Percentiles rank a stretch among this genome's conserved stretches.
Evolutionary conservation across 2,329 filamentous ascomycete species (phyloP).

Genomic region (Trichoderma hamatum): DNA sequence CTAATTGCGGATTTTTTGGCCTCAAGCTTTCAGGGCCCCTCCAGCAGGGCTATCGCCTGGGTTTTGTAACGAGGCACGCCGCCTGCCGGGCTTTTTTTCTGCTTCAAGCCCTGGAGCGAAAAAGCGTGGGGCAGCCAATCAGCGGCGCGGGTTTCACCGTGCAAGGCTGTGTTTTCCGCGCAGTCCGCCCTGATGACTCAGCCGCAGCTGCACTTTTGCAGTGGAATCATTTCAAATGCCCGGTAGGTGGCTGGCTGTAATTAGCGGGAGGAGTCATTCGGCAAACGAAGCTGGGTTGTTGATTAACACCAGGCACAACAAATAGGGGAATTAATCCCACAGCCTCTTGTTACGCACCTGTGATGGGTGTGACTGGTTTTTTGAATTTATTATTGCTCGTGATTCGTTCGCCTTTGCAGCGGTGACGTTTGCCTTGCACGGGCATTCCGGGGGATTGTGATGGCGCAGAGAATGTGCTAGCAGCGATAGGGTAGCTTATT

Average conservation of each 20-base stretch:
- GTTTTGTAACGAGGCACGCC: slow-evolving; percentile 20
- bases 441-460: not conserved
- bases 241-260: not conserved
- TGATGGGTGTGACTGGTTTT: not conserved
- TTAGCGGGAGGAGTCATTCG: slow-evolving; percentile 9
- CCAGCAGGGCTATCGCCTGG: not conserved
- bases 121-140: not conserved
- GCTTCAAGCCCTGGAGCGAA: not conserved
- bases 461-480: not conserved
- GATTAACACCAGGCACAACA: not conserved
- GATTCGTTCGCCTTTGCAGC: not conserved
- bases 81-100: not conserved
- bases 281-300: not conserved
- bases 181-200: slow-evolving; percentile 23
- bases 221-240: not conserved
- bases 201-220: not conserved
- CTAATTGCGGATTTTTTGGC: slow-evolving; percentile 13
- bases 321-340: not conserved
- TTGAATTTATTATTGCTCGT: not conserved
- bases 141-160: not conserved
- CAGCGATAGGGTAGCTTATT: not conserved
- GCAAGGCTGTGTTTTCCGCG: slow-evolving; percentile 9
- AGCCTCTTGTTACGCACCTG: not conserved
- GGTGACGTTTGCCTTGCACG: not conserved
- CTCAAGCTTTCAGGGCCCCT: not conserved